A percentile compares a stretch with the other conserved stretches of the same genome.
Conservation (phyloP, 163 green algal genomes). For the Coccomyxa subellipsoidea region DNA sequence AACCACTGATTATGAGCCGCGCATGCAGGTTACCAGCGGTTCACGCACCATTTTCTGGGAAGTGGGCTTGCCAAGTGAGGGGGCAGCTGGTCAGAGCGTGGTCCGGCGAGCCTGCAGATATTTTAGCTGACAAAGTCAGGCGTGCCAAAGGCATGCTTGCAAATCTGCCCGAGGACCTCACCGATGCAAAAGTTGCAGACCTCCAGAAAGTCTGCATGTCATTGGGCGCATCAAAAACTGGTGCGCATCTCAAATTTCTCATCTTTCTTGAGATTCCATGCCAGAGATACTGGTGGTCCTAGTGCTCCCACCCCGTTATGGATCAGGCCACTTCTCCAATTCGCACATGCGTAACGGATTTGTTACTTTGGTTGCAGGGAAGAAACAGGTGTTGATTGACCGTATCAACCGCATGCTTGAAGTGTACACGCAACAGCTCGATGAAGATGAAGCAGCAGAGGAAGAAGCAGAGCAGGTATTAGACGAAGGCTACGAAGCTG, state of each 20-base stretch:
- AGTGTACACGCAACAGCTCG: neutral
- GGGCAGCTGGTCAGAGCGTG: neutral
- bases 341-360: neutral
- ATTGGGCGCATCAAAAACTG: neutral
- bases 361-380: neutral
- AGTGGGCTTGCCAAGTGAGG: too few species aligned
- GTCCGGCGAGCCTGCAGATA: neutral
- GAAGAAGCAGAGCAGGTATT: neutral
- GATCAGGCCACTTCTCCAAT: too few species aligned
- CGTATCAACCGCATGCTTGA: neutral
- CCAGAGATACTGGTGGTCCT: too few species aligned
- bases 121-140: neutral
- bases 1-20: too few species aligned
- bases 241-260: neutral
- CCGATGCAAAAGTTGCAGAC: neutral
- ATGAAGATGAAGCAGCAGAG: neutral
- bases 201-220: neutral
- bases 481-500: too few species aligned
- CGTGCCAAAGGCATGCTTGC: neutral
- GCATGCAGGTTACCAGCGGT: too few species aligned
- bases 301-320: neutral
- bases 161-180: neutral
- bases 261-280: neutral
- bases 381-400: neutral
- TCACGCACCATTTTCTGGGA: too few species aligned